A percentile compares a stretch with the other conserved stretches of the same genome.
phyloP scores from a whole-genome alignment of 495 filamentous ascomycete genomes.

The Margaritispora aquatica region DNA sequence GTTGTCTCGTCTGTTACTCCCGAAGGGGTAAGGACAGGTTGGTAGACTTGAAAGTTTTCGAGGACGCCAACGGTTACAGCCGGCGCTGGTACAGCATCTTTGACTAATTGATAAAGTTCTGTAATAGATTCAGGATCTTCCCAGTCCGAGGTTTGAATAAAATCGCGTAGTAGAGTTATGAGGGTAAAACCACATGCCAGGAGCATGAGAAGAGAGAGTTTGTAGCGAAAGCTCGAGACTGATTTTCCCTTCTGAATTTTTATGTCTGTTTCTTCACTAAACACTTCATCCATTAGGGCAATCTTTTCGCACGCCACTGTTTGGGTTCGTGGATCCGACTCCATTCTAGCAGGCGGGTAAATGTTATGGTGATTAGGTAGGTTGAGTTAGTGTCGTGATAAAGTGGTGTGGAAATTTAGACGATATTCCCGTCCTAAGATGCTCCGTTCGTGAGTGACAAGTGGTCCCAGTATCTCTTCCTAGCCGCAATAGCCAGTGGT shows the following conservation, averaged over 20 bases:
- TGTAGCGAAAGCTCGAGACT: background rate
- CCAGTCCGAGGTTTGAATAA: background rate
- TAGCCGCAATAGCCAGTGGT: slow-evolving; percentile 34
- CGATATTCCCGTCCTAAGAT: background rate
- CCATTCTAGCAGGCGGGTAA: no score
- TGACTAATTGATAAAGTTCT: slow-evolving; percentile 7
- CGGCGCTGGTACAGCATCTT: slow-evolving; percentile 10
- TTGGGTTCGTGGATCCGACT: background rate
- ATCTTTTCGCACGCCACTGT: background rate
- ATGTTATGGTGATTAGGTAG: no score
- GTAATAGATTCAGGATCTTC: background rate
- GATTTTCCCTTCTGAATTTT: background rate
- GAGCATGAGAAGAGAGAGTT: background rate
- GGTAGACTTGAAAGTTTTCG: slow-evolving; percentile 63
- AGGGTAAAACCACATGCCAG: slow-evolving; percentile 1
- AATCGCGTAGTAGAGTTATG: slow-evolving; percentile 5
- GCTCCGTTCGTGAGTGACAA: slow-evolving; percentile 20
- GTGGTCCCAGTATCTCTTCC: slow-evolving; percentile 45
- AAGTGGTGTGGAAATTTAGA: background rate
- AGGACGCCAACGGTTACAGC: slow-evolving; percentile 24
- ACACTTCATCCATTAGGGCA: background rate
- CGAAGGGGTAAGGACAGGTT: slow-evolving; percentile 47
- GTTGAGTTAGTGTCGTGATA: background rate
- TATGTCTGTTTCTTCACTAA: background rate
- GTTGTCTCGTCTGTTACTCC: slow-evolving; percentile 33